Conservation (phyloP, 106 monocot species). For the Hemerocallis citrina region DNA sequence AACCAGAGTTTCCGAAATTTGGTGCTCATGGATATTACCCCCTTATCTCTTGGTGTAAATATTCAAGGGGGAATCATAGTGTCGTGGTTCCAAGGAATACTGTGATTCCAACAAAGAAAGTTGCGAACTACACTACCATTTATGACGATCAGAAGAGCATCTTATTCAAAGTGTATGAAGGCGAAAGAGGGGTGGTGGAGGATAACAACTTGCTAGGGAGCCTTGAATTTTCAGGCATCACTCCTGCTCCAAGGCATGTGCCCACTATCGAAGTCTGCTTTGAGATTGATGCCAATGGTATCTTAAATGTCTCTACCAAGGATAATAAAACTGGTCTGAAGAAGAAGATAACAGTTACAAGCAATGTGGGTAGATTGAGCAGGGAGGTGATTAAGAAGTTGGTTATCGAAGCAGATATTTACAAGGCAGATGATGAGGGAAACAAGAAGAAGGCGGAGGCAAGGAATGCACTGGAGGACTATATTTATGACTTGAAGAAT, state of each 20-base stretch:
- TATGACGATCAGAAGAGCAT: conserved; percentile 6
- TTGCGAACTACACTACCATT: conserved; percentile 1
- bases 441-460: too few species aligned
- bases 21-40: too few species aligned
- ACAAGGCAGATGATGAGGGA: too few species aligned
- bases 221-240: conserved; percentile 33
- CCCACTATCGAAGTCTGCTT: not conserved
- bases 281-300: conserved; percentile 14
- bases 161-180: conserved; percentile 11
- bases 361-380: conserved; percentile 40
- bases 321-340: conserved; percentile 29
- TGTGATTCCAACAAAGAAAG: conserved; percentile 10
- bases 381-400: too few species aligned
- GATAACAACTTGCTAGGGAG: conserved; percentile 13
- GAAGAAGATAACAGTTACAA: conserved; percentile 51
- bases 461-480: too few species aligned
- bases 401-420: too few species aligned
- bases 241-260: conserved; percentile 22
- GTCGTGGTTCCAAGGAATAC: conserved; percentile 5
- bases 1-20: too few species aligned
- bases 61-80: too few species aligned
- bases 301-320: conserved; percentile 27
- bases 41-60: too few species aligned
- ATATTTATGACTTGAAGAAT: too few species aligned
- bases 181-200: not conserved